These are phyloP conservation scores for Musa balbisiana DNA, from an alignment of 202 grass and related monocot genomes.

Conservation along the genomic window DNA sequence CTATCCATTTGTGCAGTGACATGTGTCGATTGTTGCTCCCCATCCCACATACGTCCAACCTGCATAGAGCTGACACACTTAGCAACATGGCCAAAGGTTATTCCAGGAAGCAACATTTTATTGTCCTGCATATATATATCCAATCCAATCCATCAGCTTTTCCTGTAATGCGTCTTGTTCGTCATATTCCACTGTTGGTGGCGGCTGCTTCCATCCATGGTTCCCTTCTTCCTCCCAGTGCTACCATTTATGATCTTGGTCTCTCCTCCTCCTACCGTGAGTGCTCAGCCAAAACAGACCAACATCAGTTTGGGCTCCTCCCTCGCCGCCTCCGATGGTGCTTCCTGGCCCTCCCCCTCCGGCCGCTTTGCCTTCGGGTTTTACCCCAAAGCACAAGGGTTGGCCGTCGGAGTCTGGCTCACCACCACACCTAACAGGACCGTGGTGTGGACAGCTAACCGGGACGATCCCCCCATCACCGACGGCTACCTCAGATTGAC, in stretches of 20 bases:
- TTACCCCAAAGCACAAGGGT: conserved; percentile 28
- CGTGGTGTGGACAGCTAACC: conserved; percentile 31
- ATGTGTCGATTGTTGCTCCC: too few relatives aligned
- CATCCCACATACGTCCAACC: too few relatives aligned
- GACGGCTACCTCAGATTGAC: conserved; percentile 19
- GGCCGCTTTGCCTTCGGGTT: conserved; percentile 39
- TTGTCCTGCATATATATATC: too few relatives aligned
- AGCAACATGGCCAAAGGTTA: too few relatives aligned
- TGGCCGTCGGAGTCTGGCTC: conserved; percentile 39
- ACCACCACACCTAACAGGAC: background rate
- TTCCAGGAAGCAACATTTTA: too few relatives aligned
- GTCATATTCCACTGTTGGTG: too few relatives aligned
- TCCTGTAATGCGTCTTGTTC: too few relatives aligned
- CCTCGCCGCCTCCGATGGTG: background rate
- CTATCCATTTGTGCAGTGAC: too few relatives aligned
- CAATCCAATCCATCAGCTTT: too few relatives aligned
- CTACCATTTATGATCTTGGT: background rate
- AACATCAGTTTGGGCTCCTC: background rate
- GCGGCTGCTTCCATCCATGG: background rate
- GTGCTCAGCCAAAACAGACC: background rate
- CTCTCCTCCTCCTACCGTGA: background rate
- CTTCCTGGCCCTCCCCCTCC: conserved; percentile 28
- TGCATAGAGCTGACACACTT: too few relatives aligned
- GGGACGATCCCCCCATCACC: conserved; percentile 24
- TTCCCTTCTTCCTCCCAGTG: background rate